phyloP scores from a whole-genome alignment of 169 alveolate species.

The Eimeria acervulina region DNA sequence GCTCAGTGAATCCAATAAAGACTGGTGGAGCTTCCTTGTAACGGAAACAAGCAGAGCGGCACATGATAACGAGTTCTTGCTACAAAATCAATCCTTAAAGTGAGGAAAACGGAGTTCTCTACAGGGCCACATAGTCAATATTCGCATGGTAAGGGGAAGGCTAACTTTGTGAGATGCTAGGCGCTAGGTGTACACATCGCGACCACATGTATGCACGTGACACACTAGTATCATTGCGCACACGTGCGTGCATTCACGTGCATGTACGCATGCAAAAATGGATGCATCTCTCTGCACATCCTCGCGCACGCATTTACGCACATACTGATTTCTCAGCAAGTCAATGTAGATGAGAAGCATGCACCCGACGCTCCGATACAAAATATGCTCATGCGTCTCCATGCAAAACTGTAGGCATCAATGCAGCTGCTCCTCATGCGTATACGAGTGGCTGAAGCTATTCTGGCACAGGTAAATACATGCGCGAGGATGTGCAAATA shows the following conservation, averaged over 20 bases:
- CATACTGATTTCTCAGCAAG: neutral
- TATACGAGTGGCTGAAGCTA: neutral
- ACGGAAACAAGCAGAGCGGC: neutral
- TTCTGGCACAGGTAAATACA: neutral
- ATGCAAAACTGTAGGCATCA: neutral
- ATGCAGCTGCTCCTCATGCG: neutral
- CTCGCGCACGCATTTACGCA: neutral
- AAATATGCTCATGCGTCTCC: neutral
- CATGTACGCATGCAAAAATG: too few relatives aligned
- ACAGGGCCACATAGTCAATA: neutral
- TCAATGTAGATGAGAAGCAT: neutral
- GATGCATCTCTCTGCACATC: too few relatives aligned
- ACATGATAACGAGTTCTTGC: neutral
- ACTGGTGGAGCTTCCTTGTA: conserved; percentile 67
- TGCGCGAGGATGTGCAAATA: neutral
- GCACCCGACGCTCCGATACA: neutral
- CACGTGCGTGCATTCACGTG: too few relatives aligned
- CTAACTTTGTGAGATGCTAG: neutral
- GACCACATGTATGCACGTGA: neutral
- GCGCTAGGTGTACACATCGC: neutral
- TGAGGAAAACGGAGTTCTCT: neutral
- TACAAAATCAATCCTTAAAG: neutral
- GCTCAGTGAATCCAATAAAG: conserved; percentile 39
- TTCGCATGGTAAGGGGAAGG: neutral
- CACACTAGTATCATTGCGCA: too few relatives aligned